phyloP scores from a whole-genome alignment of 2,329 filamentous ascomycete genomes.

The Colletotrichum coccodes region DNA sequence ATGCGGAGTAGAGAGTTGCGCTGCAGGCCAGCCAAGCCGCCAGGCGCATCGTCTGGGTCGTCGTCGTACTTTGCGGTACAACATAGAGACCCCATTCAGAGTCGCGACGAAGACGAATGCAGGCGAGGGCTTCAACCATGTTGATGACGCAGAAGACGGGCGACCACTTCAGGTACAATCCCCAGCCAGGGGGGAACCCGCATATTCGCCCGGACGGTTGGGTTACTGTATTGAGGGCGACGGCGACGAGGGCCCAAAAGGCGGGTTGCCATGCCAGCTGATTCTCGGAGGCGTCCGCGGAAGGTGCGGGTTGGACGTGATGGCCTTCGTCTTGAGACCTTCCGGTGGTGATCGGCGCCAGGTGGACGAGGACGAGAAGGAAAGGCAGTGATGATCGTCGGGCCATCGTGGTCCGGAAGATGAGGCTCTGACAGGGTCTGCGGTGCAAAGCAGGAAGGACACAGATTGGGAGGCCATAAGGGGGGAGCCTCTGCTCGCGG shows the following conservation, averaged over 20 bases:
- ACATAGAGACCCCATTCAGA: neutral
- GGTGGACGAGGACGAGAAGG: neutral
- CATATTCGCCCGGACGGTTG: conserved; percentile 1
- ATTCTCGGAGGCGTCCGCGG: neutral
- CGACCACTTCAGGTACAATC: neutral
- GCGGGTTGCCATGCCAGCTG: conserved; percentile 8
- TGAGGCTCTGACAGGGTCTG: conserved; percentile 17
- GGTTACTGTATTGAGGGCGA: neutral
- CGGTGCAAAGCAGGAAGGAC: neutral
- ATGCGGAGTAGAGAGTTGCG: conserved; percentile 1
- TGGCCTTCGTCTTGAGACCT: neutral
- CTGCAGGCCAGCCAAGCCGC: conserved; percentile 7
- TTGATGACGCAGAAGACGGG: conserved; percentile 6
- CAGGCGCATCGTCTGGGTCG: neutral
- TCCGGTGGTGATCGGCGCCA: neutral
- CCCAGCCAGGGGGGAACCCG: neutral
- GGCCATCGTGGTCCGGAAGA: conserved; percentile 5
- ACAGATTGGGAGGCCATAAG: neutral
- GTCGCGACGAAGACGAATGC: neutral
- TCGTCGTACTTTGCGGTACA: neutral
- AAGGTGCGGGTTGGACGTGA: neutral
- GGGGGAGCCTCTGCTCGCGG: neutral
- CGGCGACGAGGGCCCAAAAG: conserved; percentile 3
- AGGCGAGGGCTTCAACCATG: neutral
- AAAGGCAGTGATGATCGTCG: neutral